Conservation (phyloP, 768 basidiomycete species). For the Lentinus tigrinus region DNA sequence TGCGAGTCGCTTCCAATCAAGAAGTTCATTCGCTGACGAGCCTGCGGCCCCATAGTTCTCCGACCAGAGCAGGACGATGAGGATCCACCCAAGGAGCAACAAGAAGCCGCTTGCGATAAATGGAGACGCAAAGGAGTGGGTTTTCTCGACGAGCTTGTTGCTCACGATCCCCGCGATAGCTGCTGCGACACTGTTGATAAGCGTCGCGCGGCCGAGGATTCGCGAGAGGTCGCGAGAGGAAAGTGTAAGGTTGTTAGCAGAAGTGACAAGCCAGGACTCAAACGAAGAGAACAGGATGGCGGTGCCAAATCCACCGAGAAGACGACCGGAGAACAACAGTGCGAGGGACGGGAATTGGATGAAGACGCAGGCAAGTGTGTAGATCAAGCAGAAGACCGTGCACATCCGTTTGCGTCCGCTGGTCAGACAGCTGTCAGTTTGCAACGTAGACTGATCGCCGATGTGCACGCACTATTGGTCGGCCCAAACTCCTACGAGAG, state of each 20-base stretch:
- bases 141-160: constrained; percentile 59
- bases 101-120: constrained; percentile 63
- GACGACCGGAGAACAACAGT: constrained; percentile 58
- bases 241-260: constrained; percentile 50
- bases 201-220: constrained; percentile 72
- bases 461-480: constrained; percentile 62
- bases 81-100: constrained; percentile 52
- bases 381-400: constrained; percentile 69
- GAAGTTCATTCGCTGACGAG: constrained; percentile 22
- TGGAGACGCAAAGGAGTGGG: constrained; percentile 55
- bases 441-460: background rate
- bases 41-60: constrained; percentile 62
- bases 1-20: constrained; percentile 52
- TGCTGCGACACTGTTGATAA: constrained; percentile 73
- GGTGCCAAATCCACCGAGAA: constrained; percentile 70
- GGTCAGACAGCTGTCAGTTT: background rate
- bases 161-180: constrained; percentile 63
- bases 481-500: constrained; percentile 74
- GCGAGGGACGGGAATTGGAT: constrained; percentile 58
- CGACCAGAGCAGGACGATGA: constrained; percentile 58
- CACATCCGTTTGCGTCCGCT: constrained; percentile 71
- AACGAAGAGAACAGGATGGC: constrained; percentile 76
- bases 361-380: constrained; percentile 57
- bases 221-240: constrained; percentile 57
- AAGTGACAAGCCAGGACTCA: constrained; percentile 75